Evolutionary conservation across 495 filamentous ascomycete genomes (phyloP), one percentile per base, ranked within the genome.

Genomic region (Hypoxylon subgilvum): DNA sequence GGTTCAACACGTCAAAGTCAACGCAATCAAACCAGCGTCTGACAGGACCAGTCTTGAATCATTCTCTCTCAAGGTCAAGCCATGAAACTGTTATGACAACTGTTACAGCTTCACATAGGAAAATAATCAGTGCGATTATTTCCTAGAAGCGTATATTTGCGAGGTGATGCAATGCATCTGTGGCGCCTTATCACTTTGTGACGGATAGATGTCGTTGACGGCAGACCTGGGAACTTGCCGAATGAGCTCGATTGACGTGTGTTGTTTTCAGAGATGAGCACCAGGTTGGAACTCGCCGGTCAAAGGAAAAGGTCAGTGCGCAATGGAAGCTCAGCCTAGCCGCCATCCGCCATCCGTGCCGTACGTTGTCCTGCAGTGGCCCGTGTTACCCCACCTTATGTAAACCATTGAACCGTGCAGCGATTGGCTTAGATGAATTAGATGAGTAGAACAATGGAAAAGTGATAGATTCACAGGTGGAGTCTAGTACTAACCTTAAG

Each of bases 201-300:
- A 43, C 6, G 28, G 34, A 40, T 28, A 28, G 52, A 35, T 45
- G 42, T 44, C 30, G 60, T 57, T 44, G 52, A 47, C 31, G 27
- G 21, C 36, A 21, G 47, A 40, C 27, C 28, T 52, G 43, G 19
- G 48, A 50, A 63, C 53, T 17, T 53, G 43, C 35, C 60, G 60
- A 63, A 41, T 52, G 41, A 57, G 19, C 34, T 52, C 16, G 53
- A 63, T 63, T 63, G 43, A 63, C 47, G 60, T 63, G 60, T 63
- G 60, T 63, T 63, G 60, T 63, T 63, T 63, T 63, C 30, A n/a
- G 25, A 48, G 50, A 39, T 43, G 48, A 52, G 48, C 52, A 44
- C 31, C 23, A n/a, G n/a, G 60, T 47, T 52, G 35, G 17, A 27
- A 52, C 36, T 61, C 35, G 14, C 42, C 21, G 48, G 51, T 40